Percentiles rank a stretch among this genome's conserved stretches.
Conservation (phyloP, 2,329 filamentous ascomycete genomes). For the Meredithiella fracta region DNA sequence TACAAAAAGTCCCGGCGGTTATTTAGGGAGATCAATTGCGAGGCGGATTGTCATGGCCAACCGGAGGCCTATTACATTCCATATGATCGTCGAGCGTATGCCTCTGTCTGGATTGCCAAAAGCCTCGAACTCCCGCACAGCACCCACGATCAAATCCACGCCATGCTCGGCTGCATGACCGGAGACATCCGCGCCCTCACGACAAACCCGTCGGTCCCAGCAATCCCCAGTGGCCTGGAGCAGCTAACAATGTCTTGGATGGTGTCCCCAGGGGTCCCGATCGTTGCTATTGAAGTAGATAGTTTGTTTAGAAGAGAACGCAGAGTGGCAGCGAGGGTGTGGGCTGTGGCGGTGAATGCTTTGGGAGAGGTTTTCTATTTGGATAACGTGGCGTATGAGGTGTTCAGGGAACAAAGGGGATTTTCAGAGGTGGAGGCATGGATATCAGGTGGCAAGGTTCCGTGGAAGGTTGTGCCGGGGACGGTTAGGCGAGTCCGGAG, state of each 20-base stretch:
- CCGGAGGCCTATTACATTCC: slow-evolving; percentile 44
- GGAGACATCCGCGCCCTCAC: slow-evolving; percentile 67
- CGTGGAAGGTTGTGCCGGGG: not conserved
- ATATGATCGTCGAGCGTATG: slow-evolving; percentile 52
- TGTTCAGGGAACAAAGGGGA: not conserved
- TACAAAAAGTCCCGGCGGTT: too few species aligned
- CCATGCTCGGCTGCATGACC: slow-evolving; percentile 63
- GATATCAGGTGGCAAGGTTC: not conserved
- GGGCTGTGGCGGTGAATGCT: slow-evolving; percentile 88
- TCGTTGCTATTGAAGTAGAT: slow-evolving; percentile 69
- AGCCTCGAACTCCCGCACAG: slow-evolving; percentile 51
- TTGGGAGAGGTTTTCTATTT: slow-evolving; percentile 84
- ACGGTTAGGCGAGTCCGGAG: not conserved
- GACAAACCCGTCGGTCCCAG: slow-evolving; percentile 24
- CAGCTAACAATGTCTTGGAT: slow-evolving; percentile 81
- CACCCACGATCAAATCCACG: slow-evolving; percentile 37
- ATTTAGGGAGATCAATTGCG: not conserved
- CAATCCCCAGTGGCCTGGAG: slow-evolving; percentile 49
- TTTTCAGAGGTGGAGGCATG: not conserved
- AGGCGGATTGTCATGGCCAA: not conserved
- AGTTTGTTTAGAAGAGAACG: slow-evolving; percentile 62
- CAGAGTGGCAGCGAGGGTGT: slow-evolving; percentile 53
- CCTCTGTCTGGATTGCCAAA: slow-evolving; percentile 81
- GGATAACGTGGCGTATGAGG: slow-evolving; percentile 21
- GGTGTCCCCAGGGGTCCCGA: slow-evolving; percentile 80